These are phyloP conservation scores for Drechmeria coniospora DNA, from an alignment of 2,329 filamentous ascomycete genomes.

Conservation along the genomic window DNA sequence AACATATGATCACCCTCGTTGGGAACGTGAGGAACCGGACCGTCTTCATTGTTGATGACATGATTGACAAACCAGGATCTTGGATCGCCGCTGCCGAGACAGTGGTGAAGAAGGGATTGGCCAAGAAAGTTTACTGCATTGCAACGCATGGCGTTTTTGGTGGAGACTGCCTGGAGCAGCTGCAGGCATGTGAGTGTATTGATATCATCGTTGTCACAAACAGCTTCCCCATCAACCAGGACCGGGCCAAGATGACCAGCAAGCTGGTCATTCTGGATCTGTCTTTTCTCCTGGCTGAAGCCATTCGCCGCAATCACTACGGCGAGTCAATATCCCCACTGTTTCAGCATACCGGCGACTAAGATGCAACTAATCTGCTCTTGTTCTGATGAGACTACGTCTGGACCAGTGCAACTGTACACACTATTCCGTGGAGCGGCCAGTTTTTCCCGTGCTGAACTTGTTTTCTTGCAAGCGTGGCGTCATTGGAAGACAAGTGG, in stretches of 20 bases:
- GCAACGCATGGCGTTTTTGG: conserved; percentile 94
- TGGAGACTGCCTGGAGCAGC: conserved; percentile 72
- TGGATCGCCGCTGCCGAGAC: conserved; percentile 98
- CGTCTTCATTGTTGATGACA: conserved; percentile 93
- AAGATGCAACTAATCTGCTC: conserved; percentile 9
- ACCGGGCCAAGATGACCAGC: conserved; percentile 51
- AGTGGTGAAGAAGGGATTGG: conserved; percentile 80
- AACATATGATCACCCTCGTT: conserved; percentile 95
- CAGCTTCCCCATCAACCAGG: conserved; percentile 78
- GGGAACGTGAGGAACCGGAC: conserved; percentile 79
- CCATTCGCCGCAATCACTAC: conserved; percentile 90
- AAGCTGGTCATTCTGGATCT: conserved; percentile 87
- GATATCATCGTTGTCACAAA: conserved; percentile 92
- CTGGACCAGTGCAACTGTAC: conserved; percentile 1
- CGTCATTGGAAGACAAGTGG: conserved; percentile 1
- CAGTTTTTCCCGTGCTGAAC: conserved; percentile 5
- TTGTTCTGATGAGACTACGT: not conserved
- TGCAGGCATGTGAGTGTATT: conserved; percentile 87
- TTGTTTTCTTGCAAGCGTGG: conserved; percentile 2
- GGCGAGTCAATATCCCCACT: conserved; percentile 65
- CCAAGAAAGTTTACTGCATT: conserved; percentile 93
- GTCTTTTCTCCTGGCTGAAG: conserved; percentile 75
- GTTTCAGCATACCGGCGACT: conserved; percentile 52
- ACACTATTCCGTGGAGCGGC: not conserved
- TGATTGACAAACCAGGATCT: conserved; percentile 93